Percentiles rank a stretch among this genome's conserved stretches.
These are phyloP conservation scores for Auricularia sp. DNA, from an alignment of 768 basidiomycete species.

Conservation along the genomic window DNA sequence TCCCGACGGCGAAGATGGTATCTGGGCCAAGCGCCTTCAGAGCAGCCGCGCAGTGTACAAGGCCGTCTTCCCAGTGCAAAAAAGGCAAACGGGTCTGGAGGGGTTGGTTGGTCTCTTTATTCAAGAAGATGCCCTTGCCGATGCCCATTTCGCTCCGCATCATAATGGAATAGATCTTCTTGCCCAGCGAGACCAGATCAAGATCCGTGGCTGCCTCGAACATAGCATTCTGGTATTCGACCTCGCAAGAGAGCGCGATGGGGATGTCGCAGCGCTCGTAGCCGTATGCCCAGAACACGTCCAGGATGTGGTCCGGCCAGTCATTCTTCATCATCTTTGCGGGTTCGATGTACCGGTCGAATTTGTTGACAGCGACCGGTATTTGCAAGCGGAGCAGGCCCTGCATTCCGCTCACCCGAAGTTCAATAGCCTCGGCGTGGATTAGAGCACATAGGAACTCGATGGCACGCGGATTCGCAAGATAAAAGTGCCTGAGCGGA, in stretches of 20 bases:
- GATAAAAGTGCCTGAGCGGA: slow-evolving; percentile 35
- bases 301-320: slow-evolving; percentile 35
- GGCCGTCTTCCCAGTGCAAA: slow-evolving; percentile 44
- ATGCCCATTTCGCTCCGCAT: slow-evolving; percentile 51
- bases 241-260: slow-evolving; percentile 25
- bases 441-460: slow-evolving; percentile 47
- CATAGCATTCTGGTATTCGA: slow-evolving; percentile 45
- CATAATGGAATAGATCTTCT: slow-evolving; percentile 39
- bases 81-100: slow-evolving; percentile 48
- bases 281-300: slow-evolving; percentile 41
- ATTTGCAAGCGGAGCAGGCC: slow-evolving; percentile 43
- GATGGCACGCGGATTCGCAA: slow-evolving; percentile 32
- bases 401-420: slow-evolving; percentile 40
- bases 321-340: slow-evolving; percentile 32
- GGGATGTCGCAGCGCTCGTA: slow-evolving; percentile 30
- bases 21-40: slow-evolving; percentile 17
- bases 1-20: slow-evolving; percentile 17
- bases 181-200: slow-evolving; percentile 42
- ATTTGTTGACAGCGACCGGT: slow-evolving; percentile 27
- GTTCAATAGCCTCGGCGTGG: slow-evolving; percentile 43
- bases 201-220: slow-evolving; percentile 34
- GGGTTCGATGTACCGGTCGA: slow-evolving; percentile 36
- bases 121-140: slow-evolving; percentile 39
- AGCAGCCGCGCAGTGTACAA: slow-evolving; percentile 49
- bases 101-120: slow-evolving; percentile 31